Evolutionary conservation across 257 asterid species (phyloP).

Genomic region (Coffea eugenioides): DNA sequence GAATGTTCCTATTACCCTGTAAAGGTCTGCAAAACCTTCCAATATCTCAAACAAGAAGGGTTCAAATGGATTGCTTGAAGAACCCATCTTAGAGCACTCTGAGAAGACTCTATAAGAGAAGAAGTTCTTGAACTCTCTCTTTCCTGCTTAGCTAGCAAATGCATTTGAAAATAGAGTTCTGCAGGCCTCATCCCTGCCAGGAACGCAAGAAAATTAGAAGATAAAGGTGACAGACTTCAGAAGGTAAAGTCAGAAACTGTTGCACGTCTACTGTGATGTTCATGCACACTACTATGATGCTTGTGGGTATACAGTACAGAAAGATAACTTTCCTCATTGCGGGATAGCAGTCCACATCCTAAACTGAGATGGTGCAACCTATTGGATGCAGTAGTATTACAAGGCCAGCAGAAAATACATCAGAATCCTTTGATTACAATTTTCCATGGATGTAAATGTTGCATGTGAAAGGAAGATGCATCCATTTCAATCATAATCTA

Average conservation of each 20-base stretch:
- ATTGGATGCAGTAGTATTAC: neutral
- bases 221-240: neutral
- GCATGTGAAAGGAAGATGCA: neutral
- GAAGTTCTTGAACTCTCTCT: constrained; percentile 26
- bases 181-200: constrained; percentile 74
- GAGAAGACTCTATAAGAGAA: constrained; percentile 21
- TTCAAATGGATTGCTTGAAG: constrained; percentile 76
- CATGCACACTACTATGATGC: no score
- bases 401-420: neutral
- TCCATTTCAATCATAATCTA: neutral
- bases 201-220: constrained; percentile 10
- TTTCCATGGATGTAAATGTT: neutral
- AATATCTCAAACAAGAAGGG: constrained; percentile 84
- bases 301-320: neutral
- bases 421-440: neutral
- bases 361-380: neutral
- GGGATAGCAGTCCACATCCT: neutral
- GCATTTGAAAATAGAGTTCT: constrained; percentile 86
- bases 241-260: neutral
- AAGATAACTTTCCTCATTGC: neutral
- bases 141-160: constrained; percentile 50
- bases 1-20: neutral
- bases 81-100: constrained; percentile 49
- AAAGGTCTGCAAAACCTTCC: constrained; percentile 59
- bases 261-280: no score